Percentiles rank a stretch among this genome's conserved stretches.
phyloP scores from a whole-genome alignment of 768 basidiomycete species.

The Megacollybia marginata region DNA sequence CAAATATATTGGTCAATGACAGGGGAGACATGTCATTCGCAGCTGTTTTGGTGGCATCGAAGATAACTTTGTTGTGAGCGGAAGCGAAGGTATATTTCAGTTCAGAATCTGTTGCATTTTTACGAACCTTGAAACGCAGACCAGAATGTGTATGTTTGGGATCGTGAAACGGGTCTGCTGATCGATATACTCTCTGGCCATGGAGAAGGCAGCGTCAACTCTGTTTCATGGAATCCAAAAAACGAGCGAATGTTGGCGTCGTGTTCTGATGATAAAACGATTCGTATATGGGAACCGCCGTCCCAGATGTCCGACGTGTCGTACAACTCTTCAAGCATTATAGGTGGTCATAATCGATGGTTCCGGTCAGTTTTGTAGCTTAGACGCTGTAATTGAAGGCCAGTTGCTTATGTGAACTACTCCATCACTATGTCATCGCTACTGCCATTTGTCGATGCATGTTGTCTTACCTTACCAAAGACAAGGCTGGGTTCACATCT shows the following conservation, averaged over 20 bases:
- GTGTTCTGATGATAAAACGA: slow-evolving; percentile 87
- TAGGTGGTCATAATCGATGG: no score
- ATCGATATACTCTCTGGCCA: slow-evolving; percentile 90
- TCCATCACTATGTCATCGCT: no score
- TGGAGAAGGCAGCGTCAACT: slow-evolving; percentile 85
- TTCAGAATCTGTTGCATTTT: background rate
- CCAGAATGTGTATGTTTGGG: slow-evolving; percentile 92
- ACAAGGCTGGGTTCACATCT: no score
- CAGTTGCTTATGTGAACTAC: no score
- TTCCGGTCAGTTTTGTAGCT: no score
- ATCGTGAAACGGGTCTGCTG: slow-evolving; percentile 73
- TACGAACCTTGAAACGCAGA: slow-evolving; percentile 41
- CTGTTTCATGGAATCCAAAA: slow-evolving; percentile 92
- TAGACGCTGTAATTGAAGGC: no score
- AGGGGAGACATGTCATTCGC: slow-evolving; percentile 79
- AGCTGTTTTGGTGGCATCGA: slow-evolving; percentile 91
- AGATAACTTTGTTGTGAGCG: slow-evolving; percentile 85
- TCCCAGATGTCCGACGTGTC: background rate
- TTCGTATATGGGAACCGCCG: slow-evolving; percentile 83
- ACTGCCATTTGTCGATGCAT: no score
- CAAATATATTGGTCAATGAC: slow-evolving; percentile 81
- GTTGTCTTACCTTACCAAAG: no score
- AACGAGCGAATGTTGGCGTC: slow-evolving; percentile 92
- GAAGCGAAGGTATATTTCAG: slow-evolving; percentile 77
- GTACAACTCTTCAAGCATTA: background rate